Conservation (phyloP, 2,329 filamentous ascomycete species). For the Ophiosphaerella korrae region DNA sequence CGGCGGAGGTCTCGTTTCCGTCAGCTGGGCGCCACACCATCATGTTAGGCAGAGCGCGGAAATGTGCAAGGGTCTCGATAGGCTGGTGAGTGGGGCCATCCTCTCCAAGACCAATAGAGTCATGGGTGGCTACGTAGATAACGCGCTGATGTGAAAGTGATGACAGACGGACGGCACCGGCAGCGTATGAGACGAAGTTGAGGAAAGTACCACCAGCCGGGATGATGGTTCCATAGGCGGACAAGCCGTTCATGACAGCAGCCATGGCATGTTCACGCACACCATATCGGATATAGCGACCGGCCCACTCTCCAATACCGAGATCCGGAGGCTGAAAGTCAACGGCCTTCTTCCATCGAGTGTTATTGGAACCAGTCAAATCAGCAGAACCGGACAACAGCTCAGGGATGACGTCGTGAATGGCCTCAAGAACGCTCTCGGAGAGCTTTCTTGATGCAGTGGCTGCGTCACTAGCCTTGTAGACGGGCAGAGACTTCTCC, state of each 20-base stretch:
- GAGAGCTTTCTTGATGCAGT: constrained; percentile 95
- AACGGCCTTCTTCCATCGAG: constrained; percentile 93
- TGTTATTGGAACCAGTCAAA: constrained; percentile 98
- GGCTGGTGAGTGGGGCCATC: constrained; percentile 99
- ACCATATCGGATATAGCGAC: constrained; percentile 92
- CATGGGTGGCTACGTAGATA: constrained; percentile 97
- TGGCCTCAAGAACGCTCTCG: constrained; percentile 87
- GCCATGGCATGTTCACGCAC: constrained; percentile 93
- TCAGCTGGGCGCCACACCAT: constrained; percentile 99
- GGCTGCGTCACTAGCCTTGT: constrained; percentile 83
- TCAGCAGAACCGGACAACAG: constrained; percentile 95
- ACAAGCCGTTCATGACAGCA: constrained; percentile 91
- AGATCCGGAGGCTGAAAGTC: constrained; percentile 94
- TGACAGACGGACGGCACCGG: constrained; percentile 92
- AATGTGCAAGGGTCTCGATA: constrained; percentile 96
- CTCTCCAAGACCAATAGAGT: constrained; percentile 98
- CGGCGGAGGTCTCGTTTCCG: constrained; percentile 96
- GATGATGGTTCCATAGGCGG: constrained; percentile 93
- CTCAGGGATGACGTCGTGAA: constrained; percentile 83
- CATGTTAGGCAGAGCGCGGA: constrained; percentile 97
- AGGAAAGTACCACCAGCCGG: constrained; percentile 96
- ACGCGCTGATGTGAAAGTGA: constrained; percentile 86
- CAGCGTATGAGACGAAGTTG: constrained; percentile 98
- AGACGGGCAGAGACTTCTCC: constrained; percentile 91
- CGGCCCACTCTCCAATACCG: constrained; percentile 85